A percentile compares a stretch with the other conserved stretches of the same genome.
These are phyloP conservation scores for Clonostachys solani DNA, from an alignment of 2,329 filamentous ascomycete genomes.

Conservation along the genomic window DNA sequence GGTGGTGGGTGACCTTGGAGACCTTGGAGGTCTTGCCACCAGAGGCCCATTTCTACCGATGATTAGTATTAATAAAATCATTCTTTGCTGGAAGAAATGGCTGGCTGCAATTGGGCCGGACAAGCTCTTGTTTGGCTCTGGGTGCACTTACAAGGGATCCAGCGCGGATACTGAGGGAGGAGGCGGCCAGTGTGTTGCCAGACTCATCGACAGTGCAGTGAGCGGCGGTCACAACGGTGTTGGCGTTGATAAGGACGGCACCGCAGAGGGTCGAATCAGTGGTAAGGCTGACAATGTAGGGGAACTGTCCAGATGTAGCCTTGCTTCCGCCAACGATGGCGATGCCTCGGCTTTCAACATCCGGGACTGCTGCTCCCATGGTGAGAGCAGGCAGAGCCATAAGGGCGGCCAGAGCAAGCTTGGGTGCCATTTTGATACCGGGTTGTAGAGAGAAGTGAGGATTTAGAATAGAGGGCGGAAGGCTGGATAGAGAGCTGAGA, in stretches of 20 bases:
- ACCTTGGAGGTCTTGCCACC: constrained; percentile 17
- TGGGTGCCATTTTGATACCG: too few relatives aligned
- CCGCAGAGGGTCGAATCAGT: constrained; percentile 24
- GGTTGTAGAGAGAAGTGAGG: too few relatives aligned
- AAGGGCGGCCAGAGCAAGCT: background rate
- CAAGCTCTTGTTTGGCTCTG: background rate
- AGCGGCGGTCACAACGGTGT: constrained; percentile 21
- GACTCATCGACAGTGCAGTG: constrained; percentile 15
- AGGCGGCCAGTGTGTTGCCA: background rate
- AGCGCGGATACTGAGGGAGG: constrained; percentile 15
- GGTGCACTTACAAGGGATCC: constrained; percentile 12
- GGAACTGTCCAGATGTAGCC: constrained; percentile 19
- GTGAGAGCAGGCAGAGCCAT: constrained; percentile 1
- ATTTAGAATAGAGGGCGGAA: too few relatives aligned
- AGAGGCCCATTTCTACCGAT: constrained; percentile 1
- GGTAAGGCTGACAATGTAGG: constrained; percentile 18
- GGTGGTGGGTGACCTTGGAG: constrained; percentile 15
- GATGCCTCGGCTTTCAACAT: background rate
- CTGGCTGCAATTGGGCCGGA: background rate
- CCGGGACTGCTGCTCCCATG: background rate
- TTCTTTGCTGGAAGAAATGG: constrained; percentile 12
- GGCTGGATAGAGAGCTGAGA: too few relatives aligned
- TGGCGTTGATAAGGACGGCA: constrained; percentile 19
- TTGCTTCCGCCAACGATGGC: constrained; percentile 16
- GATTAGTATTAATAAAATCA: background rate